Percentiles rank a stretch among this genome's conserved stretches.
Conservation (phyloP, 176 grass and related monocot genomes). For the Panicum miliaceum region DNA sequence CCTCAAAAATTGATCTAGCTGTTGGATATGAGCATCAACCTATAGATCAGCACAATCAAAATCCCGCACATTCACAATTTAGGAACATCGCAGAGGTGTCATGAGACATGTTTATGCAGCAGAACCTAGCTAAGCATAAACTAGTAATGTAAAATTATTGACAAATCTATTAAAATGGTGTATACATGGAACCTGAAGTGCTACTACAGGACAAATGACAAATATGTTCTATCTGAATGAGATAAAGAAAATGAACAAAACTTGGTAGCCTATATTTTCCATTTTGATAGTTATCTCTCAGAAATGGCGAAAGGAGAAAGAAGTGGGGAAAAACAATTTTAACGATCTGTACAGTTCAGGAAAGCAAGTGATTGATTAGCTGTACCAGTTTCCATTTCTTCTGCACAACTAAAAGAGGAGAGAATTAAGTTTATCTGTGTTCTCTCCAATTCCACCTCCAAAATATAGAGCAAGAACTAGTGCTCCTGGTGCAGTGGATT, state of each 20-base stretch:
- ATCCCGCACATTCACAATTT: conserved; percentile 29
- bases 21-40: conserved; percentile 99
- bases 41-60: conserved; percentile 56
- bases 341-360: not conserved
- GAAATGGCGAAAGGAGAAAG: not conserved
- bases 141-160: conserved; percentile 34
- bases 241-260: not conserved
- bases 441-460: not conserved
- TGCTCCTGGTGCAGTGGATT: not conserved
- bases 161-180: conserved; percentile 18
- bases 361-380: too few relatives aligned
- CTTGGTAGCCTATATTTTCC: conserved; percentile 15
- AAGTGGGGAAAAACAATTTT: not conserved
- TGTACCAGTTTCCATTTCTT: not conserved
- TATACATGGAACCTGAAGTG: conserved; percentile 23
- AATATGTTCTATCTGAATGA: not conserved
- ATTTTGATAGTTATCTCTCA: conserved; percentile 5
- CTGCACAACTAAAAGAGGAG: not conserved
- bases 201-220: conserved; percentile 5
- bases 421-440: conserved; percentile 20
- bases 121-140: conserved; percentile 43
- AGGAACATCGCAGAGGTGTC: conserved; percentile 26
- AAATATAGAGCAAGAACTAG: conserved; percentile 11
- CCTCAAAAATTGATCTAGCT: conserved; percentile 96
- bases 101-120: conserved; percentile 26